phyloP scores from a whole-genome alignment of 2,329 filamentous ascomycete species.

The Arthrobotrys sphaeroides region DNA sequence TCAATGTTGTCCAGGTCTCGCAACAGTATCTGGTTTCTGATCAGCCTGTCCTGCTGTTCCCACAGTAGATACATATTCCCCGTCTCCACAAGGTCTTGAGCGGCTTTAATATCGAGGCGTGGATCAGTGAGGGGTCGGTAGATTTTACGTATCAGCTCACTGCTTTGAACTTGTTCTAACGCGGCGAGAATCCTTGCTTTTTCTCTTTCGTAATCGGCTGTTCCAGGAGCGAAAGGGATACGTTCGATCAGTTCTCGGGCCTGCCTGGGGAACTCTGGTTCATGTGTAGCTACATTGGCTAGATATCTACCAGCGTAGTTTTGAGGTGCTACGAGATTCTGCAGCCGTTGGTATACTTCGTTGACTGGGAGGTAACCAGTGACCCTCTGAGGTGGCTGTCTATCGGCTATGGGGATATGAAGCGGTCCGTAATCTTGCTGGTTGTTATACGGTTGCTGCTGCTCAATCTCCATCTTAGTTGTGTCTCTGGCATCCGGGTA shows the following conservation, averaged over 20 bases:
- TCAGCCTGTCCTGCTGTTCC: not conserved
- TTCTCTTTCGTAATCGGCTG: not conserved
- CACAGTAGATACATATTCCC: not conserved
- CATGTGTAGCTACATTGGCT: not conserved
- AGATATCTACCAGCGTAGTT: conserved; percentile 17
- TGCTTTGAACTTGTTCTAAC: conserved; percentile 1
- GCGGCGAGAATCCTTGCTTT: not conserved
- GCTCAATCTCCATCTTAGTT: too few species aligned
- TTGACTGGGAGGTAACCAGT: not conserved
- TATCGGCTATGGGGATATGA: not conserved
- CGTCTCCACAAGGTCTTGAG: conserved; percentile 6
- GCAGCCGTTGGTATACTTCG: not conserved
- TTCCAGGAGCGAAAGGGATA: not conserved
- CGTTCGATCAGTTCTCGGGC: not conserved
- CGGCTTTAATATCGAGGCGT: not conserved
- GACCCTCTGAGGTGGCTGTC: not conserved
- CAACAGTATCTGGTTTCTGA: not conserved
- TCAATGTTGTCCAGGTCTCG: conserved; percentile 9
- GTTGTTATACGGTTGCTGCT: too few species aligned
- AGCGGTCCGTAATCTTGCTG: not conserved
- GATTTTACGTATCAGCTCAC: not conserved
- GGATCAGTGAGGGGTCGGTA: not conserved
- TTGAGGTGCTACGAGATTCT: too few species aligned
- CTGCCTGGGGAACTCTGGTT: not conserved
- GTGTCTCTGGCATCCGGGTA: too few species aligned